Percentiles rank a stretch among this genome's conserved stretches.
Conservation (phyloP, 768 basidiomycete genomes). For the Cystobasidiopsis lactophilus region DNA sequence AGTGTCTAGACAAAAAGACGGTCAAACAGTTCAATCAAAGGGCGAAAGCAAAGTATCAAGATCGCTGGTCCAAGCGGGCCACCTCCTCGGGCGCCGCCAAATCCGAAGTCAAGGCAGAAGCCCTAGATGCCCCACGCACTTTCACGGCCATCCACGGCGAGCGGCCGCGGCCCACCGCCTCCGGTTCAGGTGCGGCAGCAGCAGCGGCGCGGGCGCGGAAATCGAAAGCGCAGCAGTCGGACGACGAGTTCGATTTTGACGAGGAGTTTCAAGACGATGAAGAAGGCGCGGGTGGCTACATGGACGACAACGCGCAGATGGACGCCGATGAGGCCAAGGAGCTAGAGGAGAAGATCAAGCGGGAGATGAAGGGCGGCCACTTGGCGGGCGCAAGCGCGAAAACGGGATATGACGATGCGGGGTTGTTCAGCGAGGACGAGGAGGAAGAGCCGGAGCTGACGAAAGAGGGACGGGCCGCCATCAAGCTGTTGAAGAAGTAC, state of each 20-base stretch:
- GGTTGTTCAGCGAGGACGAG: not conserved
- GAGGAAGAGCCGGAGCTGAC: not conserved
- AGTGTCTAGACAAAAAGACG: too few relatives aligned
- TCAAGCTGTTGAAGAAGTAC: not conserved
- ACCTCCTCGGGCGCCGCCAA: not conserved
- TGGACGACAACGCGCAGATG: not conserved
- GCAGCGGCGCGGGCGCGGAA: not conserved
- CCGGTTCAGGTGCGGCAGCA: not conserved
- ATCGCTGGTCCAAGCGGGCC: not conserved
- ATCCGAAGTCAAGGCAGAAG: not conserved
- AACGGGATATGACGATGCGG: not conserved
- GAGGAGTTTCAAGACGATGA: conserved; percentile 3
- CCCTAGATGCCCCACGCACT: not conserved
- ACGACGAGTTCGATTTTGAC: conserved; percentile 1
- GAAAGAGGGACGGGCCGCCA: not conserved
- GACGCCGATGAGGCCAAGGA: conserved; percentile 1
- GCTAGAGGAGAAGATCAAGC: not conserved
- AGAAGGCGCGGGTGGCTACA: not conserved
- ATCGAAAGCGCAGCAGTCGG: too few relatives aligned
- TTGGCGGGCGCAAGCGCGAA: not conserved
- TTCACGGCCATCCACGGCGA: conserved; percentile 1
- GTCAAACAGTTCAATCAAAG: not conserved
- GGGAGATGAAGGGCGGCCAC: not conserved
- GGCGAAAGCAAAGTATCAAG: not conserved
- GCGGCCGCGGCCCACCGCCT: not conserved